phyloP scores from a whole-genome alignment of 331 rosid species.

The Rhamnella rubrinervis region DNA sequence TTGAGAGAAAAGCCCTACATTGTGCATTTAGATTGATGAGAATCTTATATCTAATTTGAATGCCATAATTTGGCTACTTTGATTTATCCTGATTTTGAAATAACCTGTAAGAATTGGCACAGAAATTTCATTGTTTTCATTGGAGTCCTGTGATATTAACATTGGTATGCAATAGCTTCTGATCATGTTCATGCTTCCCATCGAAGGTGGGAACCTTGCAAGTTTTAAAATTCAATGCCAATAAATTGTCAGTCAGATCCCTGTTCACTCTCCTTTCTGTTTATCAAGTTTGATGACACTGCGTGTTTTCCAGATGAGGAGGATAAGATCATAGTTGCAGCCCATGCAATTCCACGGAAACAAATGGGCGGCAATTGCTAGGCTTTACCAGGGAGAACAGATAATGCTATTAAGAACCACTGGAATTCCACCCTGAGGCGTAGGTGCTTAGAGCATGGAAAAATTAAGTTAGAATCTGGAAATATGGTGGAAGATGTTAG shows the following conservation, averaged over 20 bases:
- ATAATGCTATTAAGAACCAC: conserved; percentile 69
- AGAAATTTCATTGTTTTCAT: too few species aligned
- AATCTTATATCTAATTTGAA: too few species aligned
- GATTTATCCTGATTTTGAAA: too few species aligned
- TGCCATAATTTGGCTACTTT: too few species aligned
- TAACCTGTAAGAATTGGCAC: too few species aligned
- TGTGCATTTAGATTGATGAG: too few species aligned
- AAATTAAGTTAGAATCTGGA: conserved; percentile 40
- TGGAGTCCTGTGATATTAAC: background rate
- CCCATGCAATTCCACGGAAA: conserved; percentile 75
- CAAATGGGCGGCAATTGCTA: conserved; percentile 71
- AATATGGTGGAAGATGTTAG: conserved; percentile 40
- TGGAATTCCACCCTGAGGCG: conserved; percentile 80
- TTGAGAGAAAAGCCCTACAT: too few species aligned
- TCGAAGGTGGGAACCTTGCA: background rate
- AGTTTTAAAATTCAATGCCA: background rate
- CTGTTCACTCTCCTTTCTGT: background rate
- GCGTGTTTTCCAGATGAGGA: conserved; percentile 63
- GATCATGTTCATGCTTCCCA: background rate
- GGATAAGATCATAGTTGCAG: conserved; percentile 68
- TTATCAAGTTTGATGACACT: background rate
- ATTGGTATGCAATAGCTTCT: background rate
- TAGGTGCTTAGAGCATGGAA: conserved; percentile 49
- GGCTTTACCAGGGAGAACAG: conserved; percentile 72
- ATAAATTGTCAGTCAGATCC: background rate